These are phyloP conservation scores for Pleurotus salmoneostramineus DNA, from an alignment of 768 basidiomycete species.

Conservation along the genomic window DNA sequence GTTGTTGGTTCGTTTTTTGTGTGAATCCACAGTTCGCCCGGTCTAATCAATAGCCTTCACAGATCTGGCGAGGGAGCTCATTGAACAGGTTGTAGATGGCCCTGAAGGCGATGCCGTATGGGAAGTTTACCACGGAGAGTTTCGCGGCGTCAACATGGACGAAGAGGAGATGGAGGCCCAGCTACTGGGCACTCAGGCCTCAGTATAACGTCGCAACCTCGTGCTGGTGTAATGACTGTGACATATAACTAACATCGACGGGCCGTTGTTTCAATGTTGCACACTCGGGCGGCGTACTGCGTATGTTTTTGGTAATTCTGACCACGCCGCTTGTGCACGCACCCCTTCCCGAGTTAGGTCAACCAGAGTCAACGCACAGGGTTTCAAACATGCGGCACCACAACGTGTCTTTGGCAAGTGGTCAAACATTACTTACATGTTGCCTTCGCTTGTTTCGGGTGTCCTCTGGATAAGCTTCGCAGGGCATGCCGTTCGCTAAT, in stretches of 20 bases:
- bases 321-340: too few species aligned
- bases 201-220: too few species aligned
- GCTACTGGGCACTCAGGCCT: conserved; percentile 26
- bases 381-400: not conserved
- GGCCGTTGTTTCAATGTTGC: too few species aligned
- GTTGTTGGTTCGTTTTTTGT: conserved; percentile 39
- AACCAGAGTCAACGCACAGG: not conserved
- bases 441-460: not conserved
- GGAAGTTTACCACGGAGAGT: conserved; percentile 51
- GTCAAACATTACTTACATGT: not conserved
- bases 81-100: conserved; percentile 68
- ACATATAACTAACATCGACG: too few species aligned
- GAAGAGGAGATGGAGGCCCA: conserved; percentile 59
- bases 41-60: not conserved
- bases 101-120: conserved; percentile 67
- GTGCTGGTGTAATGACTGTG: too few species aligned
- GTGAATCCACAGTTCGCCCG: not conserved
- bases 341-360: too few species aligned
- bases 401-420: not conserved
- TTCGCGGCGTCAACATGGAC: conserved; percentile 41
- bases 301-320: too few species aligned
- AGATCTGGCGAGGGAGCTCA: conserved; percentile 56
- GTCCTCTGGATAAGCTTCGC: not conserved
- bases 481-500: not conserved
- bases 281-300: too few species aligned